Percentiles rank a stretch among this genome's conserved stretches.
These are phyloP conservation scores for Sclerotinia trifoliorum DNA, from an alignment of 2,329 filamentous ascomycete species.

Conservation along the genomic window DNA sequence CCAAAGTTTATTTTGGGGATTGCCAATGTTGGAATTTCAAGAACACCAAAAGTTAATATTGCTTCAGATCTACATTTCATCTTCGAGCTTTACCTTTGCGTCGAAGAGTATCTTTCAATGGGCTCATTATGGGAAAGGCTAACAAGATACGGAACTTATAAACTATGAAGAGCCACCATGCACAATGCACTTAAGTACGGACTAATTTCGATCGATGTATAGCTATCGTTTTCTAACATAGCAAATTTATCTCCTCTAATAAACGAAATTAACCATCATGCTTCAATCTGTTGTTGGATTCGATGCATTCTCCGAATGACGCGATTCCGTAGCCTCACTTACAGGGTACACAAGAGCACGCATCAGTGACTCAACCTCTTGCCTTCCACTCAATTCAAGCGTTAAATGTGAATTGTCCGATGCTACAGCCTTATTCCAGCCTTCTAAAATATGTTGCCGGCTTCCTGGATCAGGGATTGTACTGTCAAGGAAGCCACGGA, in stretches of 20 bases:
- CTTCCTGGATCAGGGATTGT: not conserved
- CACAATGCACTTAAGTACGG: not conserved
- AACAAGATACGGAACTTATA: not conserved
- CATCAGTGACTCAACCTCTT: conserved; percentile 15
- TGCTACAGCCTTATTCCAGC: not conserved
- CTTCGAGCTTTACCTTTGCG: not conserved
- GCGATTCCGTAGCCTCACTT: too few species aligned
- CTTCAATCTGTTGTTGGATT: not conserved
- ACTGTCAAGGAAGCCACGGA: conserved; percentile 8
- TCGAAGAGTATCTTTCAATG: not conserved
- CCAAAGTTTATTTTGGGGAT: not conserved
- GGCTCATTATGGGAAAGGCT: not conserved
- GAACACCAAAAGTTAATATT: not conserved
- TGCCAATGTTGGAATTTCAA: not conserved
- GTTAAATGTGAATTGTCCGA: not conserved
- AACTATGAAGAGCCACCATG: not conserved
- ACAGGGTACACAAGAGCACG: not conserved
- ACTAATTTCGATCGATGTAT: too few species aligned
- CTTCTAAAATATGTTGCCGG: not conserved
- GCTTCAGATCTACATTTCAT: not conserved
- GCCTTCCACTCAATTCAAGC: not conserved
- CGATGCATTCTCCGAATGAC: not conserved
- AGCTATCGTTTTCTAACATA: not conserved
- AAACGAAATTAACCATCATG: not conserved
- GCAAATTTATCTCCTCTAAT: not conserved